phyloP scores from a whole-genome alignment of 2,329 filamentous ascomycete species.

The Pseudogymnoascus sp. region DNA sequence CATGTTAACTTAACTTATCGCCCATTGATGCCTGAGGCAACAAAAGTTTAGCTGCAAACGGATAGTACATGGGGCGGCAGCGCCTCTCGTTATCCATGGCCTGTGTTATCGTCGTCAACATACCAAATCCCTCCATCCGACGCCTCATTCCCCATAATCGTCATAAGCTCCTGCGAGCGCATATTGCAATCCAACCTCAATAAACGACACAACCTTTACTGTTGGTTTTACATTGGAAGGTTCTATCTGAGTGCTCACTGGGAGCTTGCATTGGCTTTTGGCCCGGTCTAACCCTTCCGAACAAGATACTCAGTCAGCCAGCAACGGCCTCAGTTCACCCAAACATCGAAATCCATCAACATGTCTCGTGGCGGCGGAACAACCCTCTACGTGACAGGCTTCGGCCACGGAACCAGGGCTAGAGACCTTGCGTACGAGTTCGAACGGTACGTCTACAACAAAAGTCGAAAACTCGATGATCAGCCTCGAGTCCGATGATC shows the following conservation, averaged over 20 bases:
- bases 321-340: not conserved
- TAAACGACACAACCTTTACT: not conserved
- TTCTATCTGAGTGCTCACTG: not conserved
- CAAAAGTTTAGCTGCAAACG: slow-evolving; percentile 5
- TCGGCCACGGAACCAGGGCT: slow-evolving; percentile 96
- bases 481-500: slow-evolving; percentile 31
- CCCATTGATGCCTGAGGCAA: not conserved
- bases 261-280: slow-evolving; percentile 2
- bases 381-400: slow-evolving; percentile 97
- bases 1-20: too few species aligned
- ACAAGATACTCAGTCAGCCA: slow-evolving; percentile 4
- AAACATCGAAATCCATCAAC: slow-evolving; percentile 14
- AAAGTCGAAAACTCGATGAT: slow-evolving; percentile 39
- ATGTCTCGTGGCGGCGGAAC: slow-evolving; percentile 92
- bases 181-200: not conserved
- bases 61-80: not conserved
- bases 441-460: slow-evolving; percentile 87
- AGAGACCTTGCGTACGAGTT: slow-evolving; percentile 99
- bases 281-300: slow-evolving; percentile 1
- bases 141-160: slow-evolving; percentile 1
- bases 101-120: slow-evolving; percentile 2
- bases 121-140: not conserved
- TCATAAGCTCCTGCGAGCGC: slow-evolving; percentile 4
- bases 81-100: slow-evolving; percentile 4
- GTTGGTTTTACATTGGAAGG: not conserved